A percentile compares a stretch with the other conserved stretches of the same genome.
Conservation (phyloP, 148 eudicot genomes). For the Silene conica region DNA sequence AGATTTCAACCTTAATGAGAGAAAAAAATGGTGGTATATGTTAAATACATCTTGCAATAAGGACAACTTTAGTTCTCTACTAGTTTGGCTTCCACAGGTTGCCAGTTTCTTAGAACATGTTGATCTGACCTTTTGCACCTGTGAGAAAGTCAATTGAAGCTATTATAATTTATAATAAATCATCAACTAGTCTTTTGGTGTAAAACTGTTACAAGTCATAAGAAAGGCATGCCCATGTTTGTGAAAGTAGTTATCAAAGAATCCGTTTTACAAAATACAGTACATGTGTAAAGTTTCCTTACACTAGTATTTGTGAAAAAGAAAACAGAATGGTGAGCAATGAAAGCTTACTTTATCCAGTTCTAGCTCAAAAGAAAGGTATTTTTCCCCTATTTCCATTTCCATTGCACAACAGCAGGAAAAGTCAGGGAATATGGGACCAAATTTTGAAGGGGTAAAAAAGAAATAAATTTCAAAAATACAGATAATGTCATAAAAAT, state of each 20-base stretch:
- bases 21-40: slow-evolving; percentile 6
- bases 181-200: no score
- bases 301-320: background rate
- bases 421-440: background rate
- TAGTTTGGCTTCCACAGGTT: slow-evolving; percentile 30
- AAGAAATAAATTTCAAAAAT: background rate
- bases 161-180: background rate
- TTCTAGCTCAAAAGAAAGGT: slow-evolving; percentile 22
- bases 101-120: slow-evolving; percentile 25
- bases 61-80: slow-evolving; percentile 54
- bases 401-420: slow-evolving; percentile 1
- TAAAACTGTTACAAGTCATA: no score
- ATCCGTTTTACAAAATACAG: no score
- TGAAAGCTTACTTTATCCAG: slow-evolving; percentile 25
- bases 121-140: slow-evolving; percentile 44
- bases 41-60: slow-evolving; percentile 68
- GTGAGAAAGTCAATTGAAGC: slow-evolving; percentile 7
- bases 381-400: slow-evolving; percentile 21
- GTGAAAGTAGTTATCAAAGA: no score
- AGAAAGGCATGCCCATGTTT: no score
- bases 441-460: background rate
- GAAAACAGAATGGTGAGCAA: background rate
- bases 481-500: background rate
- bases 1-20: background rate
- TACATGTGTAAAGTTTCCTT: no score